phyloP scores from a whole-genome alignment of 257 asterid genomes.

The Solanum pinnatisectum region DNA sequence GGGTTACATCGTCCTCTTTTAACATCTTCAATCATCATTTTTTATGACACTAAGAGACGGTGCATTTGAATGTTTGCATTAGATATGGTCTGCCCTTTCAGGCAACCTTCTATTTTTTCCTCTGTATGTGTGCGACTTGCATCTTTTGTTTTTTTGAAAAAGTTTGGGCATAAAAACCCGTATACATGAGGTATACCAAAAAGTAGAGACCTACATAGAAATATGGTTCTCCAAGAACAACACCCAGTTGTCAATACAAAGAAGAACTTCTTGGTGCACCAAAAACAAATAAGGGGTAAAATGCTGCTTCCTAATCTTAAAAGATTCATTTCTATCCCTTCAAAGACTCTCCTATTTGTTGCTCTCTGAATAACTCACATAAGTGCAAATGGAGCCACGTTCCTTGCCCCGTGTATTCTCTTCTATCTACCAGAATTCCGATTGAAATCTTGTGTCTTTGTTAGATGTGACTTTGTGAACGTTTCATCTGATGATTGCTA shows the following conservation, averaged over 20 bases:
- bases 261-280: neutral
- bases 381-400: neutral
- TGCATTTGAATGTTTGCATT: neutral
- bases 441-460: neutral
- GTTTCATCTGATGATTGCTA: neutral
- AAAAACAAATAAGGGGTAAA: neutral
- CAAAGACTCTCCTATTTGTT: neutral
- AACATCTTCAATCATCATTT: neutral
- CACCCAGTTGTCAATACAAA: neutral
- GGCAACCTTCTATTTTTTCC: neutral
- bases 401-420: neutral
- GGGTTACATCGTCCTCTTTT: neutral
- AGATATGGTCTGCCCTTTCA: neutral
- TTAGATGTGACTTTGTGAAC: neutral
- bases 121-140: neutral
- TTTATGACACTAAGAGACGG: neutral
- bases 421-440: neutral
- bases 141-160: neutral
- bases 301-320: neutral
- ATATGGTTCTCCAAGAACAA: neutral
- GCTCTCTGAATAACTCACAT: neutral
- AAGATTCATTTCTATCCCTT: neutral
- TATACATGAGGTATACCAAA: neutral
- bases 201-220: neutral
- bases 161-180: neutral